Conservation (phyloP, 805 yeast species). For the Schwanniomyces yamadae region DNA sequence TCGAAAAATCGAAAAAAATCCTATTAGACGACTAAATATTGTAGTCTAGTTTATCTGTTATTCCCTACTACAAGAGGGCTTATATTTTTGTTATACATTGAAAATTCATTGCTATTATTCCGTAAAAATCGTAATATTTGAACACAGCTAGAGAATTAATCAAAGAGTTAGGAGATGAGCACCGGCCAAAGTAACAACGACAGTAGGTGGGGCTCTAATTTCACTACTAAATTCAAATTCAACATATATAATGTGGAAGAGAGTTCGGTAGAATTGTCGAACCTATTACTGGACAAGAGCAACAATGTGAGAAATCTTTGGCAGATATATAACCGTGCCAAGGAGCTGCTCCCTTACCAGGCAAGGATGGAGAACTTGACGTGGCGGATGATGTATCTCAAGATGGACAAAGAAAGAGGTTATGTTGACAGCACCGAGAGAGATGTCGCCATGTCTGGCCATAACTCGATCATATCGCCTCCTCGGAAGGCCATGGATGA, state of each 20-base stretch:
- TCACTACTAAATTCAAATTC: constrained; percentile 1
- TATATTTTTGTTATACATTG: too few species aligned
- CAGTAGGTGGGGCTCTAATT: constrained; percentile 1
- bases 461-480: too few species aligned
- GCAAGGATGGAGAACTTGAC: constrained; percentile 80
- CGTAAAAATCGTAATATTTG: too few species aligned
- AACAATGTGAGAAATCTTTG: constrained; percentile 45
- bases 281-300: constrained; percentile 9
- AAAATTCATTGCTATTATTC: too few species aligned
- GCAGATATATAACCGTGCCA: constrained; percentile 80
- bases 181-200: too few species aligned
- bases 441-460: background rate
- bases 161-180: too few species aligned
- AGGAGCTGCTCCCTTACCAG: constrained; percentile 69
- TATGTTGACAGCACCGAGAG: too few species aligned
- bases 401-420: constrained; percentile 10
- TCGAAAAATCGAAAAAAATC: too few species aligned
- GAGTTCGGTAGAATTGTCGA: background rate
- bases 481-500: background rate
- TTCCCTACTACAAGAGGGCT: too few species aligned
- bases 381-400: constrained; percentile 80
- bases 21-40: too few species aligned
- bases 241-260: background rate
- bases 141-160: too few species aligned
- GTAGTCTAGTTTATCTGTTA: too few species aligned